A percentile compares a stretch with the other conserved stretches of the same genome.
Evolutionary conservation across 768 basidiomycete genomes (phyloP).

Genomic region (Nevesoporus exiguus): DNA sequence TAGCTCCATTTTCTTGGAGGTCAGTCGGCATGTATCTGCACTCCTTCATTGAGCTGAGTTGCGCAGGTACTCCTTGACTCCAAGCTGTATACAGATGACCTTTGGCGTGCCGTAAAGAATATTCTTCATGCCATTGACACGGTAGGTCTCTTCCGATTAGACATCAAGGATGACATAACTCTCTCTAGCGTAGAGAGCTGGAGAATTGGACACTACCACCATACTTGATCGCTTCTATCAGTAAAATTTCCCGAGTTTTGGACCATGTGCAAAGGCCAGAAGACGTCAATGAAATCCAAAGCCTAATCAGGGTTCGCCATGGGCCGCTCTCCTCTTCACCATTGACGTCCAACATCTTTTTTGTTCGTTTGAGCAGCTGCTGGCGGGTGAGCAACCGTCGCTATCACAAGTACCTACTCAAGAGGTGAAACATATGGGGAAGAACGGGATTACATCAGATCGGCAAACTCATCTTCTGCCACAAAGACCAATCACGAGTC

Average conservation of each 20-base stretch:
- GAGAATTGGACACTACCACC: slow-evolving; percentile 43
- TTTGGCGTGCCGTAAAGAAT: slow-evolving; percentile 25
- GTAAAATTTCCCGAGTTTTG: slow-evolving; percentile 27
- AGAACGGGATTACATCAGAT: slow-evolving; percentile 15
- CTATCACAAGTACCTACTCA: slow-evolving; percentile 15
- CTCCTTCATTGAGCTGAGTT: slow-evolving; percentile 4
- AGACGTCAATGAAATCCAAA: slow-evolving; percentile 33
- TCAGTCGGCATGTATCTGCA: slow-evolving; percentile 24
- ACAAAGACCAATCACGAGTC: slow-evolving; percentile 14
- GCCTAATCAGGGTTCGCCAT: slow-evolving; percentile 56
- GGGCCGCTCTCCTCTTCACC: slow-evolving; percentile 37
- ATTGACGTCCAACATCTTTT: slow-evolving; percentile 38
- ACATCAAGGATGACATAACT: slow-evolving; percentile 23
- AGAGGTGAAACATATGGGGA: slow-evolving; percentile 7
- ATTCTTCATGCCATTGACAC: slow-evolving; percentile 22
- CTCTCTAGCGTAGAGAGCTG: slow-evolving; percentile 40
- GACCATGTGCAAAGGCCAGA: slow-evolving; percentile 24
- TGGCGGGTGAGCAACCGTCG: slow-evolving; percentile 25
- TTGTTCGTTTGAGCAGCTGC: slow-evolving; percentile 45
- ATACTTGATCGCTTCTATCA: slow-evolving; percentile 37
- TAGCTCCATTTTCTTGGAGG: slow-evolving; percentile 44
- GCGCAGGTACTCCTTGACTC: slow-evolving; percentile 21
- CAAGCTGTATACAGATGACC: slow-evolving; percentile 20
- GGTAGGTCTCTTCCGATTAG: slow-evolving; percentile 21
- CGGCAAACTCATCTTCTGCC: slow-evolving; percentile 32